These are phyloP conservation scores for Leucaena leucocephala DNA, from an alignment of 306 rosid genomes.

Conservation along the genomic window DNA sequence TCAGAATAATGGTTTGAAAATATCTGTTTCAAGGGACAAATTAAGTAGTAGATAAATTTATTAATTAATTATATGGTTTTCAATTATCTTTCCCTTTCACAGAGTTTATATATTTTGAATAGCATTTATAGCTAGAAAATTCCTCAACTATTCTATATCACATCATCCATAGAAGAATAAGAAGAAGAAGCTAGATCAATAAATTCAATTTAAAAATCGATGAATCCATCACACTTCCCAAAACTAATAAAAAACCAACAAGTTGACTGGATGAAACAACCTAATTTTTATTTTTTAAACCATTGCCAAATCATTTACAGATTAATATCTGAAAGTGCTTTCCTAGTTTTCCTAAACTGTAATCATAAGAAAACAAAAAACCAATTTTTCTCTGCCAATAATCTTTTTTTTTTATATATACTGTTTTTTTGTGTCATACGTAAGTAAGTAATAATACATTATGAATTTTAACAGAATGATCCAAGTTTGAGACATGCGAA, in stretches of 20 bases:
- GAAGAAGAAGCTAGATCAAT: too few species aligned
- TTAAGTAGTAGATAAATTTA: too few species aligned
- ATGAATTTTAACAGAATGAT: constrained; percentile 30
- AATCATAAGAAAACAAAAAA: not conserved
- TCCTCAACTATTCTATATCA: not conserved
- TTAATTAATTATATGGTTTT: too few species aligned
- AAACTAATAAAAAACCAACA: too few species aligned
- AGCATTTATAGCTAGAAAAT: not conserved
- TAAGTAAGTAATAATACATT: not conserved
- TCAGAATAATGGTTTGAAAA: not conserved
- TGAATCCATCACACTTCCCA: not conserved
- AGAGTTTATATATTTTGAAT: too few species aligned
- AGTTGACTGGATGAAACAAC: not conserved
- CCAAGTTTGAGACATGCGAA: constrained; percentile 31
- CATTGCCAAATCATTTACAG: not conserved
- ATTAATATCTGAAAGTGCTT: not conserved
- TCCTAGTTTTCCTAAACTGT: not conserved
- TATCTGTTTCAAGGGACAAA: not conserved
- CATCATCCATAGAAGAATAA: not conserved
- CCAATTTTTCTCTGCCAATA: not conserved
- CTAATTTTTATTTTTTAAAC: too few species aligned
- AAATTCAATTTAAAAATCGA: not conserved
- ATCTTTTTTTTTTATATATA: too few species aligned
- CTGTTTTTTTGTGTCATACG: not conserved
- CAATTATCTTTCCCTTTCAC: not conserved